phyloP scores from a whole-genome alignment of 2,329 filamentous ascomycete genomes.

The Aspergillus alliaceus region DNA sequence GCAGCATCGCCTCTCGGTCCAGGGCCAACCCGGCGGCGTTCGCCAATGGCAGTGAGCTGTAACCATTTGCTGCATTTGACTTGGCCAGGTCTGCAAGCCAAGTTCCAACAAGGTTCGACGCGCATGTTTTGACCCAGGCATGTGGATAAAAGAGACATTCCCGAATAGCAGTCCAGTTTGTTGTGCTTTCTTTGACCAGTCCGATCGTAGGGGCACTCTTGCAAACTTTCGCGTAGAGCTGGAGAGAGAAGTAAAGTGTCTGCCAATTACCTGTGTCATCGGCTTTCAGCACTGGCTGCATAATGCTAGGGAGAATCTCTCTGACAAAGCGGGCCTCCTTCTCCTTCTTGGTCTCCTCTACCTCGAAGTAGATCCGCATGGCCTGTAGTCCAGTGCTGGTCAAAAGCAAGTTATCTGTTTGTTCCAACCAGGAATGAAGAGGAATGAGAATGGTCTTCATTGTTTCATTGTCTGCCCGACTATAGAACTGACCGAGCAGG shows the following conservation, averaged over 20 bases:
- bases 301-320: slow-evolving; percentile 54
- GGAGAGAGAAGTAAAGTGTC: slow-evolving; percentile 71
- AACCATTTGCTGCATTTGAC: slow-evolving; percentile 55
- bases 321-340: slow-evolving; percentile 67
- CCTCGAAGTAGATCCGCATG: slow-evolving; percentile 81
- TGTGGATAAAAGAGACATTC: slow-evolving; percentile 71
- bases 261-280: slow-evolving; percentile 62
- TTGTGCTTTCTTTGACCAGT: slow-evolving; percentile 59
- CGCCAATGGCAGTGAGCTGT: slow-evolving; percentile 59
- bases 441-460: slow-evolving; percentile 69
- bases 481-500: slow-evolving; percentile 78
- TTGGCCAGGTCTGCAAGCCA: slow-evolving; percentile 79
- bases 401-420: slow-evolving; percentile 70
- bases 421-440: slow-evolving; percentile 73
- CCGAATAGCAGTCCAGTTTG: slow-evolving; percentile 71
- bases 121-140: slow-evolving; percentile 71
- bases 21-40: slow-evolving; percentile 73
- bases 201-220: slow-evolving; percentile 64
- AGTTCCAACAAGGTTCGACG: slow-evolving; percentile 71
- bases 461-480: slow-evolving; percentile 71
- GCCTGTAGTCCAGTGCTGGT: slow-evolving; percentile 74
- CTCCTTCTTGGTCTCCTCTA: slow-evolving; percentile 61
- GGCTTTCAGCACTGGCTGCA: slow-evolving; percentile 52
- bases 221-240: slow-evolving; percentile 67
- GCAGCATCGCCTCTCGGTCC: slow-evolving; percentile 62